A percentile compares a stretch with the other conserved stretches of the same genome.
phyloP scores from a whole-genome alignment of 2,329 filamentous ascomycete genomes.

The Stagonosporopsis vannaccii region DNA sequence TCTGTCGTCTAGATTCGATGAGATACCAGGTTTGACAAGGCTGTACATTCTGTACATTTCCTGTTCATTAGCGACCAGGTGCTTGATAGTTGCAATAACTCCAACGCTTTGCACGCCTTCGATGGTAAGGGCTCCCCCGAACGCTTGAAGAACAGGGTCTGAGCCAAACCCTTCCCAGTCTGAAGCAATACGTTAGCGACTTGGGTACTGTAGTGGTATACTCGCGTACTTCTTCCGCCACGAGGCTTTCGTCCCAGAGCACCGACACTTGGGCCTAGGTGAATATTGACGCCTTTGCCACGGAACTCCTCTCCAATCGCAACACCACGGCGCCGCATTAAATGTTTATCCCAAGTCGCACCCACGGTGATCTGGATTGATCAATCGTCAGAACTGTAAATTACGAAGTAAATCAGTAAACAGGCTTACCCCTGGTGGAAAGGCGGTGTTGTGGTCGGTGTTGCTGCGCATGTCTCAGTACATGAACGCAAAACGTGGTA shows the following conservation, averaged over 20 bases:
- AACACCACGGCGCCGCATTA: slow-evolving; percentile 72
- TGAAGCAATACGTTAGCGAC: slow-evolving; percentile 11
- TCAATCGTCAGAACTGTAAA: not conserved
- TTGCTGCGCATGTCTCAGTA: slow-evolving; percentile 42
- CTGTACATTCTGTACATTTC: slow-evolving; percentile 58
- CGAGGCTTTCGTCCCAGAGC: slow-evolving; percentile 68
- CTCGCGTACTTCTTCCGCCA: slow-evolving; percentile 66
- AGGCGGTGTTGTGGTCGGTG: slow-evolving; percentile 78
- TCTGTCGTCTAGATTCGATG: slow-evolving; percentile 75
- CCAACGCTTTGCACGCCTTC: slow-evolving; percentile 75
- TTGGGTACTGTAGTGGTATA: not conserved
- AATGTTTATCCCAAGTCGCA: slow-evolving; percentile 75
- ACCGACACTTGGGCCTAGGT: slow-evolving; percentile 74
- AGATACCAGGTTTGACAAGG: slow-evolving; percentile 45
- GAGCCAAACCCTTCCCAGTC: slow-evolving; percentile 76
- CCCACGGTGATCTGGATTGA: slow-evolving; percentile 61
- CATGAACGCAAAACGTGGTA: not conserved
- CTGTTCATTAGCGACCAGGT: slow-evolving; percentile 79
- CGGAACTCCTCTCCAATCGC: slow-evolving; percentile 75
- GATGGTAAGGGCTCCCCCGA: slow-evolving; percentile 80
- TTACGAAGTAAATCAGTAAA: not conserved
- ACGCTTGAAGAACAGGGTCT: slow-evolving; percentile 74
- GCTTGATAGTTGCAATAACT: slow-evolving; percentile 75
- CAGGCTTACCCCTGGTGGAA: slow-evolving; percentile 72
- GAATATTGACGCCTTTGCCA: slow-evolving; percentile 76